A percentile compares a stretch with the other conserved stretches of the same genome.
phyloP scores from a whole-genome alignment of 352 stramenopile species.

The Globisporangium perplexum region DNA sequence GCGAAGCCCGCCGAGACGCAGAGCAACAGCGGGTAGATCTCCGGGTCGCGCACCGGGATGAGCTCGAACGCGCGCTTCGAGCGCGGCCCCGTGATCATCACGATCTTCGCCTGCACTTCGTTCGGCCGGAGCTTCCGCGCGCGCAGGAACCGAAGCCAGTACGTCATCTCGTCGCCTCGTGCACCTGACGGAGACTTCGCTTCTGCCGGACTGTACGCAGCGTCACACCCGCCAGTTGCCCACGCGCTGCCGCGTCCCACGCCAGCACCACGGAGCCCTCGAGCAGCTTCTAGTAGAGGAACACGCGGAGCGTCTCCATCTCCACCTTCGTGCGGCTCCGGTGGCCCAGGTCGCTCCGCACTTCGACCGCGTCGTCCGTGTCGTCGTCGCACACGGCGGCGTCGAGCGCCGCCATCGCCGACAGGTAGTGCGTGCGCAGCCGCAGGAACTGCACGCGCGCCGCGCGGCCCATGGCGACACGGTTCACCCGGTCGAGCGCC shows the following conservation, averaged over 20 bases:
- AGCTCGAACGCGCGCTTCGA: constrained; percentile 18
- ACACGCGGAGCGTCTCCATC: constrained; percentile 53
- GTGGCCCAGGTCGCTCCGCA: constrained; percentile 50
- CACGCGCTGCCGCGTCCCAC: no score
- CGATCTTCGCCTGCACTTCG: constrained; percentile 33
- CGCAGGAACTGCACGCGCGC: constrained; percentile 53
- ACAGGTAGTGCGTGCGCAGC: constrained; percentile 63
- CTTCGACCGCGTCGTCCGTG: constrained; percentile 37
- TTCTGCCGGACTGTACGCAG: no score
- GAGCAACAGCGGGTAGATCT: constrained; percentile 31
- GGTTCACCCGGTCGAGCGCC: constrained; percentile 42
- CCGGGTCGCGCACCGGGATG: constrained; percentile 28
- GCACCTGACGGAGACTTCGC: no score
- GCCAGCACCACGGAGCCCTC: no score
- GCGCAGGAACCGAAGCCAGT: constrained; percentile 14
- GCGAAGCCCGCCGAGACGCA: constrained; percentile 18
- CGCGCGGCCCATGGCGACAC: constrained; percentile 44
- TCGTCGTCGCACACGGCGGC: constrained; percentile 48
- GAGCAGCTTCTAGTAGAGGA: constrained; percentile 37
- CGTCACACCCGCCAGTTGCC: no score
- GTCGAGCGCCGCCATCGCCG: constrained; percentile 58
- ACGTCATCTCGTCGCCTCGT: constrained; percentile 1
- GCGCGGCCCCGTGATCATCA: constrained; percentile 19
- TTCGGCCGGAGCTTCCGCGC: constrained; percentile 16
- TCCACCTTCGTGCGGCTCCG: constrained; percentile 48